Conservation (phyloP, 768 basidiomycete species). For the Tulasnella calospora region DNA sequence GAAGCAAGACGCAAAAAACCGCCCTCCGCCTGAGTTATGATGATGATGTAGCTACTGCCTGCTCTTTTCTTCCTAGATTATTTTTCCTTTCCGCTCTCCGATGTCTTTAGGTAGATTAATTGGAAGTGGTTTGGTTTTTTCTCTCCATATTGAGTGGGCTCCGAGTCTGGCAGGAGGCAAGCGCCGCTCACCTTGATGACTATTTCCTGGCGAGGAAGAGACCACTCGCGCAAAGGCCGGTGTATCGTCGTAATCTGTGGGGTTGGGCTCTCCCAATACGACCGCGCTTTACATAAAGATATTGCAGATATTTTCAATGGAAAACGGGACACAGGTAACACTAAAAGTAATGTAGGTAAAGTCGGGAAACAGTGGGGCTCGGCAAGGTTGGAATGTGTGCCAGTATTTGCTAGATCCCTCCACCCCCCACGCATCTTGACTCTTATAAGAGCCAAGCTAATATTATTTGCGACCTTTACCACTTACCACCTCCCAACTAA, state of each 20-base stretch:
- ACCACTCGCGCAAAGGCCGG: too few species aligned
- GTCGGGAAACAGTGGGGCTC: neutral
- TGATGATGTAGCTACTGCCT: slow-evolving; percentile 8
- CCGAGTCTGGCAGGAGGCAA: neutral
- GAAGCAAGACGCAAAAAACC: neutral
- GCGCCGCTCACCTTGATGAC: too few species aligned
- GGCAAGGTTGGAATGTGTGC: neutral
- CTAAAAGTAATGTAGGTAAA: neutral
- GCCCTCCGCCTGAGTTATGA: neutral
- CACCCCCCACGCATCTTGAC: neutral
- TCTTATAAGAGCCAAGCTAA: neutral
- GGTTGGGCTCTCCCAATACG: too few species aligned
- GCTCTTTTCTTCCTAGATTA: neutral
- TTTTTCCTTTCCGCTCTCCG: neutral
- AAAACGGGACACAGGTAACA: too few species aligned
- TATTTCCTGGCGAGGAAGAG: too few species aligned
- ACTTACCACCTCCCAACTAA: slow-evolving; percentile 10
- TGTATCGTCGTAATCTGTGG: too few species aligned
- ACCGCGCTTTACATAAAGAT: too few species aligned
- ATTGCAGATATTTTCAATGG: too few species aligned
- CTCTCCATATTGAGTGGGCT: neutral
- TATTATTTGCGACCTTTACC: neutral
- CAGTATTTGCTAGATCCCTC: neutral
- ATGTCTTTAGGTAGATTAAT: slow-evolving; percentile 10
- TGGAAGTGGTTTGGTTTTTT: neutral